These are phyloP conservation scores for Hyparrhenia diplandra DNA, from an alignment of 176 grass and related monocot genomes.

Conservation along the genomic window DNA sequence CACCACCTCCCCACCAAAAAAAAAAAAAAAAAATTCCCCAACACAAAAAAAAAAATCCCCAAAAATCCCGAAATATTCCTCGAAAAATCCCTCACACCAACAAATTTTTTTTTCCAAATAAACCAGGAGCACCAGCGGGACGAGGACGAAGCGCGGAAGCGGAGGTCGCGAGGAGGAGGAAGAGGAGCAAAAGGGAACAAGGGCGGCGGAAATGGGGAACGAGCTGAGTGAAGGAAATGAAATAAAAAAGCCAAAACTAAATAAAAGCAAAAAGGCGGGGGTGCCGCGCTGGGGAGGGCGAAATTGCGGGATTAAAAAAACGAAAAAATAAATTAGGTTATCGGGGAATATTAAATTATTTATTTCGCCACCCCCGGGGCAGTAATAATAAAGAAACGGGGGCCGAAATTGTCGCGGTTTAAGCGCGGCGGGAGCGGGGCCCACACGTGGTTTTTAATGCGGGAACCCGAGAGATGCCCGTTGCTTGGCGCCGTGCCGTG, in stretches of 20 bases:
- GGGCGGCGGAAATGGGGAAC: slow-evolving; percentile 44
- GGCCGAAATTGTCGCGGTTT: slow-evolving; percentile 44
- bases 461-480: slow-evolving; percentile 29
- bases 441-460: slow-evolving; percentile 34
- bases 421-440: neutral
- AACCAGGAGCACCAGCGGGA: neutral
- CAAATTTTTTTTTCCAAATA: too few relatives aligned
- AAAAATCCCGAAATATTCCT: slow-evolving; percentile 21
- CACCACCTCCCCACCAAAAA: neutral
- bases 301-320: slow-evolving; percentile 38
- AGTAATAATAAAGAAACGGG: slow-evolving; percentile 23
- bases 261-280: slow-evolving; percentile 52
- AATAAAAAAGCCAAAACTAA: slow-evolving; percentile 68
- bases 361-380: too few relatives aligned
- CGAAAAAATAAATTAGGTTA: slow-evolving; percentile 38
- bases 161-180: neutral
- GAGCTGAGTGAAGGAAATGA: neutral
- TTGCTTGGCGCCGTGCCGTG: neutral
- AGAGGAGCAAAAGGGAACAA: neutral
- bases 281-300: neutral
- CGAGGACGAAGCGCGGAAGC: slow-evolving; percentile 20
- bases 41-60: neutral
- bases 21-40: neutral
- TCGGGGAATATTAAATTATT: slow-evolving; percentile 1
- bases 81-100: slow-evolving; percentile 26